Evolutionary conservation across 2,329 filamentous ascomycete species (phyloP).

Genomic region (Microdochium trichocladiopsis): DNA sequence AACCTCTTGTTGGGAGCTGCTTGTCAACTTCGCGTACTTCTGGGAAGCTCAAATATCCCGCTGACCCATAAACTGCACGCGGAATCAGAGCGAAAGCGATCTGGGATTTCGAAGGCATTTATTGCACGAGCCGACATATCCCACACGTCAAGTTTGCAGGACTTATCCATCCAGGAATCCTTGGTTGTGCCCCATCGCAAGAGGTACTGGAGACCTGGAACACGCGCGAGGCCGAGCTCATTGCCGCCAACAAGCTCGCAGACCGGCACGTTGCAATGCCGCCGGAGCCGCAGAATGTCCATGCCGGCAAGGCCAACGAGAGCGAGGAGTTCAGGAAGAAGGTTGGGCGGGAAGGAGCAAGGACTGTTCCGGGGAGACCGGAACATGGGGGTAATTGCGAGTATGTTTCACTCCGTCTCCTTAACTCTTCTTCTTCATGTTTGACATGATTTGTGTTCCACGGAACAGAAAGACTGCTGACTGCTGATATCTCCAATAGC

Average conservation of each 20-base stretch:
- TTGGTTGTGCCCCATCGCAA: slow-evolving; percentile 79
- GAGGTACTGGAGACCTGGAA: slow-evolving; percentile 81
- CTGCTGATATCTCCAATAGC: slow-evolving; percentile 5
- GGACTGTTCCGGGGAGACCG: slow-evolving; percentile 77
- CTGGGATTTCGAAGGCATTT: slow-evolving; percentile 72
- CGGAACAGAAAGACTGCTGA: neutral
- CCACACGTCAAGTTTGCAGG: slow-evolving; percentile 83
- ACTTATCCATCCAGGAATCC: slow-evolving; percentile 84
- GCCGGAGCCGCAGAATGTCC: slow-evolving; percentile 63
- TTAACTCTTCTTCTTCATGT: neutral
- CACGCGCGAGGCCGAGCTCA: slow-evolving; percentile 71
- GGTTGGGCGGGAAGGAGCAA: slow-evolving; percentile 70
- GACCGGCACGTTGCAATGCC: slow-evolving; percentile 67
- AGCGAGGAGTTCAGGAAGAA: slow-evolving; percentile 46
- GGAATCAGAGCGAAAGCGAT: slow-evolving; percentile 57
- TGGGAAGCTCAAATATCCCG: neutral
- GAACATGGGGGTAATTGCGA: slow-evolving; percentile 90
- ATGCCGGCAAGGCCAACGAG: slow-evolving; percentile 59
- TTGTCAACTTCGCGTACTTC: neutral
- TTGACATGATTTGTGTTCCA: too few species aligned
- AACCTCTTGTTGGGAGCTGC: neutral
- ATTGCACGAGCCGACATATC: slow-evolving; percentile 80
- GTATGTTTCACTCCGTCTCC: slow-evolving; percentile 10
- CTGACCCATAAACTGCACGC: too few species aligned
- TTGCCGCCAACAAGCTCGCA: slow-evolving; percentile 57